Base-by-base conservation (phyloP, 768 basidiomycete genomes). In the Zangia roseola region DNA sequence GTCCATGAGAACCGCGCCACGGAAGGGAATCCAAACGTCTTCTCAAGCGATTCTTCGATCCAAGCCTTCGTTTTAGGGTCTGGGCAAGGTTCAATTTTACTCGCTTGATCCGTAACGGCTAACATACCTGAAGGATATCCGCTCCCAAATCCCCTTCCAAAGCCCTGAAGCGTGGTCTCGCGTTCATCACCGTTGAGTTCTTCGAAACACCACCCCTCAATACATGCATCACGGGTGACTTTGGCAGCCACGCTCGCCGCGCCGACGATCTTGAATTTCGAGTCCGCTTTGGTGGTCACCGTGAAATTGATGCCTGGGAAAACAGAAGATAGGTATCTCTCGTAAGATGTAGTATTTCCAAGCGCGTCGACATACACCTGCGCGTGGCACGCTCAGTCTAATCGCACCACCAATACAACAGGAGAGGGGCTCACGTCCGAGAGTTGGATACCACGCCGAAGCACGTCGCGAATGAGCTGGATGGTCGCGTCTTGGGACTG, bases 191-290 rank as follows among this genome's bases (percentile, higher is more conserved):
- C 56, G 3, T 66, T 61, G 25, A 69, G 73, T 60, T 91, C 90
- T 65, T 89, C 82, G 55, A 85, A 94, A 10, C 75, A 62, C 95
- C 95, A 98, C 4, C 77, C 77, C 52, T 94, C 86, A 17, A 97
- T 75, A 68, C 92, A 93, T 7, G 86, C 83, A 61, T 98, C 95
- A 47, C 95, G 77, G 1, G 94, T 97, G 23, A 95, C 94, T 70
- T 99, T 99, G 2, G 97, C 97, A 3, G 93, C 93, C n/a, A 98
- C 91, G 64, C 91, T 93, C 2, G 95, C 97, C 6, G 97, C 97
- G 19, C 92, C 88, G 50, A 99, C 97, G 51, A 99, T 94, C 62
- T 94, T 97, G 78, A 82, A 99, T 53, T 90, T 84, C n/a, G 86
- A 84, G 62, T 99, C 97, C 14, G 97, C 97, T 69, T 99, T 97